Evolutionary conservation across 129 eudicot species (phyloP).

Genomic region (Pseudognaphalium luteoalbum): DNA sequence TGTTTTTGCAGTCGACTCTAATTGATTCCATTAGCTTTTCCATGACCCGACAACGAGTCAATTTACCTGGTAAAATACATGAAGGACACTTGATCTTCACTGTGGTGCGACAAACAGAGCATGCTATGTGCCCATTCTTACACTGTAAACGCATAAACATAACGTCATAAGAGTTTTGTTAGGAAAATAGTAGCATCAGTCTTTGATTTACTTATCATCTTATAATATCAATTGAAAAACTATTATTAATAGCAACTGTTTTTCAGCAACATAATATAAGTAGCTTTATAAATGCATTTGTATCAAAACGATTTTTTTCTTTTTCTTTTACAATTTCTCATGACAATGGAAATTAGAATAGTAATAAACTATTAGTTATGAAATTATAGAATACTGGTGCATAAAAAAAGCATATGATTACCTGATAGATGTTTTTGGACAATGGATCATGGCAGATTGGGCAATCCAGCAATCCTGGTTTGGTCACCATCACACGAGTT

Average conservation of each 20-base stretch:
- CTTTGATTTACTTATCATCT: no score
- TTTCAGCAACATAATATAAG: no score
- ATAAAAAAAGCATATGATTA: not conserved
- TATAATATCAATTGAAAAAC: no score
- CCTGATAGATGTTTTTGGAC: not conserved
- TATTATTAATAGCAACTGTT: no score
- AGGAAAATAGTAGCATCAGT: no score
- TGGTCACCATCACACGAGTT: not conserved
- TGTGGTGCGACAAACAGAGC: slow-evolving; percentile 45
- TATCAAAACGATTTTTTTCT: no score
- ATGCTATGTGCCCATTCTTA: slow-evolving; percentile 54
- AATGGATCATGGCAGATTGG: not conserved
- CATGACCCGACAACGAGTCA: slow-evolving; percentile 56
- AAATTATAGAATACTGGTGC: no score
- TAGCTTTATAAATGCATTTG: no score
- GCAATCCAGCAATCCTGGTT: not conserved
- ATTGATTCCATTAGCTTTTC: slow-evolving; percentile 62
- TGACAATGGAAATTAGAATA: no score
- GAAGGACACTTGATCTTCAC: slow-evolving; percentile 40
- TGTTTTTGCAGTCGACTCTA: slow-evolving; percentile 38
- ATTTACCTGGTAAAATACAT: slow-evolving; percentile 43
- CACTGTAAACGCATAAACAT: slow-evolving; percentile 31
- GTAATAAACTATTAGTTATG: no score
- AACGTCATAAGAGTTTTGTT: not conserved
- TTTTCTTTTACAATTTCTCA: no score